phyloP scores from a whole-genome alignment of 1,284 basidiomycete genomes.

The Cryptococcus hybrid region DNA sequence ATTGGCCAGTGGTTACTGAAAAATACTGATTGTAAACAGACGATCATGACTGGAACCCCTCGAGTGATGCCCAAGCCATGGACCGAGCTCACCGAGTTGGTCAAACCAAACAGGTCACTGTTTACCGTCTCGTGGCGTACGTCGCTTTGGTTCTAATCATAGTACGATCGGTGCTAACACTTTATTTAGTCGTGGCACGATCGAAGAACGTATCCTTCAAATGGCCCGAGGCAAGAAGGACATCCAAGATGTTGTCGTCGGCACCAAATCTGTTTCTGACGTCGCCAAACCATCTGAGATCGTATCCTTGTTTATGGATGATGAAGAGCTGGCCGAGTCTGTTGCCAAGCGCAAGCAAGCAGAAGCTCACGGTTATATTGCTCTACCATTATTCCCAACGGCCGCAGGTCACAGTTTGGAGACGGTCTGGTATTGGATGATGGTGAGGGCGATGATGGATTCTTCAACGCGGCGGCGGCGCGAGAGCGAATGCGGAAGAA shows the following conservation, averaged over 20 bases:
- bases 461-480: conserved; percentile 29
- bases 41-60: conserved; percentile 99
- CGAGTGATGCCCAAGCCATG: conserved; percentile 99
- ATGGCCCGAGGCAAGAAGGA: conserved; percentile 94
- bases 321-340: conserved; percentile 60
- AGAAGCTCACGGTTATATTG: conserved; percentile 47
- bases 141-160: neutral
- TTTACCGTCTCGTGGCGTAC: conserved; percentile 80
- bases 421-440: conserved; percentile 29
- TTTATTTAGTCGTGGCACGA: conserved; percentile 76
- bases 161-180: neutral
- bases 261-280: conserved; percentile 89
- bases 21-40: conserved; percentile 53
- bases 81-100: conserved; percentile 95
- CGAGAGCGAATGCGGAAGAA: conserved; percentile 25
- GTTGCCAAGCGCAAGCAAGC: conserved; percentile 50
- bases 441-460: conserved; percentile 44
- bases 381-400: conserved; percentile 6
- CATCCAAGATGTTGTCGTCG: conserved; percentile 98
- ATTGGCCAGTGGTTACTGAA: neutral
- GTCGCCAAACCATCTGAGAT: conserved; percentile 96
- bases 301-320: conserved; percentile 90
- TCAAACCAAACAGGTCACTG: conserved; percentile 98
- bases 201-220: conserved; percentile 97
- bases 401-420: conserved; percentile 27